phyloP scores from a whole-genome alignment of 345 rosid species.

The Boechera divaricarpa region DNA sequence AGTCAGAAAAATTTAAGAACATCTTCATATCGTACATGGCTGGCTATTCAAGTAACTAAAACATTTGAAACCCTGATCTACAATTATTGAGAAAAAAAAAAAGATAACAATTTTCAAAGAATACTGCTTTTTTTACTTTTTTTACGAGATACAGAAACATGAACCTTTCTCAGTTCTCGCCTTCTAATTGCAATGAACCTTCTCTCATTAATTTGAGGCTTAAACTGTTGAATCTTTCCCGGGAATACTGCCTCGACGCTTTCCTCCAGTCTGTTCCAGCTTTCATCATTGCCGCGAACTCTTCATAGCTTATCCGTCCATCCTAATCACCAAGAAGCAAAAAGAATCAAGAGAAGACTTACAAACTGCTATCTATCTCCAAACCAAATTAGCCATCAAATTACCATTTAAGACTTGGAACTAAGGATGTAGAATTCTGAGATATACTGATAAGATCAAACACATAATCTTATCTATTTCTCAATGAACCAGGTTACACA shows the following conservation, averaged over 20 bases:
- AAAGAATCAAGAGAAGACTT: constrained; percentile 18
- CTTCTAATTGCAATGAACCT: constrained; percentile 61
- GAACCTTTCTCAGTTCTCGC: constrained; percentile 35
- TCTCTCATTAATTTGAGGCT: constrained; percentile 79
- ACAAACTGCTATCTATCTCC: constrained; percentile 8
- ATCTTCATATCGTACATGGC: constrained; percentile 34
- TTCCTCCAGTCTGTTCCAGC: constrained; percentile 97
- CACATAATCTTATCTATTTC: not conserved
- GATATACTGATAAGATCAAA: not conserved
- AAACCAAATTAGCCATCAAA: constrained; percentile 19
- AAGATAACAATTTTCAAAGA: constrained; percentile 36
- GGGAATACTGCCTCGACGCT: constrained; percentile 82
- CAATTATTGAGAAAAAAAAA: constrained; percentile 23
- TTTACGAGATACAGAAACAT: constrained; percentile 32
- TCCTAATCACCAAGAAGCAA: constrained; percentile 54
- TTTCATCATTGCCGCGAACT: constrained; percentile 86
- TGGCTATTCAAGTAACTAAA: constrained; percentile 24
- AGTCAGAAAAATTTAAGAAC: constrained; percentile 10
- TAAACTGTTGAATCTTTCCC: constrained; percentile 82
- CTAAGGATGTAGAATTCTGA: not conserved
- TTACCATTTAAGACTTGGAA: not conserved
- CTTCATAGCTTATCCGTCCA: constrained; percentile 85
- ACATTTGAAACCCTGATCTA: constrained; percentile 34
- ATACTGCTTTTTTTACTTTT: constrained; percentile 26
- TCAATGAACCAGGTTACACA: constrained; percentile 6